Evolutionary conservation across 1,284 basidiomycete genomes (phyloP).

Genomic region (Pseudozyma hubeiensis): DNA sequence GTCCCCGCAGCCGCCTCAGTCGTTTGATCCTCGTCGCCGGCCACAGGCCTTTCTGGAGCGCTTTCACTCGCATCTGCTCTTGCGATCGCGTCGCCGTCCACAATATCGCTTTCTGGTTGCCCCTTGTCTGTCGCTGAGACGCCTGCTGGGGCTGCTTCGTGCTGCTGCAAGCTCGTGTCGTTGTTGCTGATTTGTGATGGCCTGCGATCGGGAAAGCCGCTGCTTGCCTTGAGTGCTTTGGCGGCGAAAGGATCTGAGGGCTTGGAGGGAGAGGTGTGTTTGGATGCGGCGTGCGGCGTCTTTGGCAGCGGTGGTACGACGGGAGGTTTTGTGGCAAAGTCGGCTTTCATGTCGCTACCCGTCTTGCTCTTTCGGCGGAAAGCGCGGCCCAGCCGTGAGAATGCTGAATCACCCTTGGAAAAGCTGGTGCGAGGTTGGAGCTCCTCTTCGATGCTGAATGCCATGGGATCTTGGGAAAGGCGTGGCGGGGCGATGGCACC

Average conservation of each 20-base stretch:
- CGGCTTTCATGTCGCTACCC: constrained; percentile 30
- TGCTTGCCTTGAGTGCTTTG: constrained; percentile 35
- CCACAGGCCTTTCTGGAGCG: too few relatives aligned
- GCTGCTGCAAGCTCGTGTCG: constrained; percentile 5
- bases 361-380: constrained; percentile 51
- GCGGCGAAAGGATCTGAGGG: constrained; percentile 24
- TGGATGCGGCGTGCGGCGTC: constrained; percentile 16
- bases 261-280: constrained; percentile 11
- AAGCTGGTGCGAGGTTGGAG: constrained; percentile 8
- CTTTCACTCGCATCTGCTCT: too few relatives aligned
- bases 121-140: too few relatives aligned
- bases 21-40: too few relatives aligned
- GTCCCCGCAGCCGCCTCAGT: too few relatives aligned
- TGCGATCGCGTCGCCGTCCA: background rate
- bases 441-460: constrained; percentile 45
- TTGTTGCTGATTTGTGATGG: constrained; percentile 5
- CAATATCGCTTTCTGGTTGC: too few relatives aligned
- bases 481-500: constrained; percentile 30
- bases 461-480: constrained; percentile 39
- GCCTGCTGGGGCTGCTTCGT: too few relatives aligned
- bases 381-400: constrained; percentile 41
- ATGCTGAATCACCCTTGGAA: constrained; percentile 34
- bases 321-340: constrained; percentile 8
- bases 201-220: constrained; percentile 8
- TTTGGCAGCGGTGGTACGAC: constrained; percentile 25